phyloP scores from a whole-genome alignment of 805 yeast species.

The Lipomyces chichibuensis region DNA sequence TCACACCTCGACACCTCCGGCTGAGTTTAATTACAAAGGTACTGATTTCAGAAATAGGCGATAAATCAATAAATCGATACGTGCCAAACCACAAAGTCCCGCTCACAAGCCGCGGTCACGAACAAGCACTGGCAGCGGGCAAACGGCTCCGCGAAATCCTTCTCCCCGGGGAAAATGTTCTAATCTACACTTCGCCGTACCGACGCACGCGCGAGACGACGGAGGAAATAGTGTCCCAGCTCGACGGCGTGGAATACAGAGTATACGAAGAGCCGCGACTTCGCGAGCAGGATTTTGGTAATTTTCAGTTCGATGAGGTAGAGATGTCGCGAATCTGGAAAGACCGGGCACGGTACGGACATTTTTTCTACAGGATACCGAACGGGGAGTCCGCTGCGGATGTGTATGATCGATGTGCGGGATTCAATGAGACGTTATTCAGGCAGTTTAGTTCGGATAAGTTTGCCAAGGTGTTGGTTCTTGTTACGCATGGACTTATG shows the following conservation, averaged over 20 bases:
- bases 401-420: slow-evolving; percentile 87
- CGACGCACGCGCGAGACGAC: slow-evolving; percentile 82
- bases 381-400: slow-evolving; percentile 96
- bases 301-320: slow-evolving; percentile 72
- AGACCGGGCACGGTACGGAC: slow-evolving; percentile 86
- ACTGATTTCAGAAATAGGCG: slow-evolving; percentile 45
- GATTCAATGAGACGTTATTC: slow-evolving; percentile 83
- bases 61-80: slow-evolving; percentile 75
- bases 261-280: slow-evolving; percentile 86
- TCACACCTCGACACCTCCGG: not conserved
- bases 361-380: slow-evolving; percentile 85
- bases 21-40: not conserved
- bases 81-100: slow-evolving; percentile 81
- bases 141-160: slow-evolving; percentile 44
- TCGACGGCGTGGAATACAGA: slow-evolving; percentile 53
- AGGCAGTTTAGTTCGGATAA: slow-evolving; percentile 71
- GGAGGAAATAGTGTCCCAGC: slow-evolving; percentile 64
- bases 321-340: slow-evolving; percentile 82
- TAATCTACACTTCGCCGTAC: slow-evolving; percentile 87
- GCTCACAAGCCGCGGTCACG: slow-evolving; percentile 70
- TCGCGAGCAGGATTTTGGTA: slow-evolving; percentile 95
- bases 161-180: slow-evolving; percentile 57
- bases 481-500: slow-evolving; percentile 95
- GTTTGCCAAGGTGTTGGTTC: slow-evolving; percentile 78
- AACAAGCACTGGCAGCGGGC: slow-evolving; percentile 47